phyloP scores from a whole-genome alignment of 768 basidiomycete species.

The Leccinum barrowsii region DNA sequence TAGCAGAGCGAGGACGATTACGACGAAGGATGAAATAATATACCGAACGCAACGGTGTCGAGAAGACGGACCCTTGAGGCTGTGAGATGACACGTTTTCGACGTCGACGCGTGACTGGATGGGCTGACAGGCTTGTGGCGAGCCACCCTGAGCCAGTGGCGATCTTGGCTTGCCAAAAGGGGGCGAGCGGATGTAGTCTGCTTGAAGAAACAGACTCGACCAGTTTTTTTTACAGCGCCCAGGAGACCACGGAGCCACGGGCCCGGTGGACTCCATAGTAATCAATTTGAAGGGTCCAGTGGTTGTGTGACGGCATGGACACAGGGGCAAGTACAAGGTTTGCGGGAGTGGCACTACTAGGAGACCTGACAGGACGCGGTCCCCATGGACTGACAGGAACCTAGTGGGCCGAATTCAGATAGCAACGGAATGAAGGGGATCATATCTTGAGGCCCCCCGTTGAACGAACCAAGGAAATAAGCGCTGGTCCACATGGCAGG shows the following conservation, averaged over 20 bases:
- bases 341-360: conserved; percentile 1
- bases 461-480: not conserved
- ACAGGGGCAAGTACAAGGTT: not conserved
- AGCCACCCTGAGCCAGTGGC: conserved; percentile 17
- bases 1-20: conserved; percentile 2
- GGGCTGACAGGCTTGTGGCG: not conserved
- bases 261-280: conserved; percentile 17
- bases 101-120: conserved; percentile 17
- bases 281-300: conserved; percentile 19
- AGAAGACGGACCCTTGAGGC: conserved; percentile 11
- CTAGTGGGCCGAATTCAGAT: not conserved
- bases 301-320: conserved; percentile 6
- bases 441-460: not conserved
- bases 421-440: conserved; percentile 3
- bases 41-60: conserved; percentile 8
- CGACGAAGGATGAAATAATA: conserved; percentile 8
- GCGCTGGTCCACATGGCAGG: conserved; percentile 1
- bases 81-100: conserved; percentile 27
- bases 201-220: conserved; percentile 5
- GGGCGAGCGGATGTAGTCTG: not conserved
- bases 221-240: not conserved
- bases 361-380: conserved; percentile 6
- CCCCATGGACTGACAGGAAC: conserved; percentile 8
- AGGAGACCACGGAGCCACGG: conserved; percentile 17
- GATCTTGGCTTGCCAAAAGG: conserved; percentile 13